Evolutionary conservation across 208 protist species (phyloP).

Genomic region (Leptomonas pyrrhocoris): DNA sequence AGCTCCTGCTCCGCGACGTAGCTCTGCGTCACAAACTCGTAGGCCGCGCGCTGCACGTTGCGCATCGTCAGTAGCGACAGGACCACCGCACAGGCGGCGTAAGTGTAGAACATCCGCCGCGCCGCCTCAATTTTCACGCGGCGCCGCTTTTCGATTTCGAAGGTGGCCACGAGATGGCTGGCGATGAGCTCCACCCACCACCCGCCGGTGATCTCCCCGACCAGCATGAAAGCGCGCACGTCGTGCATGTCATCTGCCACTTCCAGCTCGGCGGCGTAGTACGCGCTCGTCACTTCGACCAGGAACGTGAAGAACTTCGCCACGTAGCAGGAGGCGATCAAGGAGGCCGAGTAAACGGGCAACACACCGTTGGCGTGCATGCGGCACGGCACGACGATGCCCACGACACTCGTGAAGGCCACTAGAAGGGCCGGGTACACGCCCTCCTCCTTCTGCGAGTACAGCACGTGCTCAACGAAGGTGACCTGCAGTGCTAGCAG

Average conservation of each 20-base stretch:
- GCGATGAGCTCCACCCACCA: slow-evolving; percentile 69
- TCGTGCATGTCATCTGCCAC: slow-evolving; percentile 13
- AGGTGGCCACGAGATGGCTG: slow-evolving; percentile 51
- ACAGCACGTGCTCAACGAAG: slow-evolving; percentile 87
- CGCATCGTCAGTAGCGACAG: slow-evolving; percentile 61
- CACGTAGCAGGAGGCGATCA: slow-evolving; percentile 77
- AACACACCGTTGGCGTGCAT: slow-evolving; percentile 75
- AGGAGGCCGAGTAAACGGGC: slow-evolving; percentile 38
- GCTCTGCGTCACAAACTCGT: slow-evolving; percentile 83
- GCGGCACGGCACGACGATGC: slow-evolving; percentile 53
- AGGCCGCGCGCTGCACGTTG: slow-evolving; percentile 81
- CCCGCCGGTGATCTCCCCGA: slow-evolving; percentile 36
- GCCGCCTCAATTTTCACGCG: slow-evolving; percentile 43
- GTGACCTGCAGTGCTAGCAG: slow-evolving; percentile 71
- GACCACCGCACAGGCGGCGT: slow-evolving; percentile 35
- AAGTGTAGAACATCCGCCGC: slow-evolving; percentile 35
- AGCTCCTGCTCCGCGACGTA: slow-evolving; percentile 61
- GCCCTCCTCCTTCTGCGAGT: slow-evolving; percentile 82
- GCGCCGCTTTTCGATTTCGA: slow-evolving; percentile 55
- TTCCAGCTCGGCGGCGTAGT: slow-evolving; percentile 60
- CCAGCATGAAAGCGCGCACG: slow-evolving; percentile 13
- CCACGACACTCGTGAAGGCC: slow-evolving; percentile 63
- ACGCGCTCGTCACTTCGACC: slow-evolving; percentile 72
- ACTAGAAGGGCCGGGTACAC: slow-evolving; percentile 81
- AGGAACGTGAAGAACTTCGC: slow-evolving; percentile 81